Conservation (phyloP, 179 eudicot species). For the Vitellaria paradoxa region DNA sequence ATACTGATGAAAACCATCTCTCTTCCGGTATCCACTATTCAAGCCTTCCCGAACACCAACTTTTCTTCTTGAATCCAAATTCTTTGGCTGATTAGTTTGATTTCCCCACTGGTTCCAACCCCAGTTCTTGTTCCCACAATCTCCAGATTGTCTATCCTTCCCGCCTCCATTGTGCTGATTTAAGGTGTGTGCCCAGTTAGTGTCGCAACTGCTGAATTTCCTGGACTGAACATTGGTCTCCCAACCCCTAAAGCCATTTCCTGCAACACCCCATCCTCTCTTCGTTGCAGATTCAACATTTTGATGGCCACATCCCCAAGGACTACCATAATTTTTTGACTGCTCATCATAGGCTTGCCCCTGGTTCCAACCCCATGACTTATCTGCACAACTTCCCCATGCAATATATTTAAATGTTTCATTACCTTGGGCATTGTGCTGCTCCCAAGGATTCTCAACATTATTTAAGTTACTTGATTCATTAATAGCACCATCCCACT, state of each 20-base stretch:
- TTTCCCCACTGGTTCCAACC: conserved; percentile 32
- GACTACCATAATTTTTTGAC: conserved; percentile 10
- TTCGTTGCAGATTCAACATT: conserved; percentile 13
- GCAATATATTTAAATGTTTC: conserved; percentile 27
- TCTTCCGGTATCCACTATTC: conserved; percentile 45
- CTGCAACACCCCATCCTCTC: conserved; percentile 24
- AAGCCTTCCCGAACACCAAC: conserved; percentile 32
- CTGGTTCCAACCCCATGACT: conserved; percentile 34
- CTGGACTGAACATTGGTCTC: conserved; percentile 7
- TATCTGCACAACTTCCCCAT: conserved; percentile 31
- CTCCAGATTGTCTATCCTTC: conserved; percentile 27
- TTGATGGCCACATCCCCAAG: conserved; percentile 18
- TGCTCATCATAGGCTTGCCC: conserved; percentile 10
- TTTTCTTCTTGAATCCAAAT: conserved; percentile 30
- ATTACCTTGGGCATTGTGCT: conserved; percentile 20
- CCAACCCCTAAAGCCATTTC: conserved; percentile 26
- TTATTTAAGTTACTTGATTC: conserved; percentile 18
- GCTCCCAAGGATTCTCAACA: conserved; percentile 52
- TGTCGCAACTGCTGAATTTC: conserved; percentile 16
- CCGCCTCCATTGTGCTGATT: conserved; percentile 21
- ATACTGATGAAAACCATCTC: conserved; percentile 57
- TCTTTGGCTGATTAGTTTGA: conserved; percentile 16
- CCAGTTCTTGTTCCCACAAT: conserved; percentile 23
- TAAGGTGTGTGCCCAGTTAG: conserved; percentile 21
- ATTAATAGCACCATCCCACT: conserved; percentile 24